These are phyloP conservation scores for Didymella sp. DNA, from an alignment of 2,329 filamentous ascomycete genomes.

Conservation along the genomic window DNA sequence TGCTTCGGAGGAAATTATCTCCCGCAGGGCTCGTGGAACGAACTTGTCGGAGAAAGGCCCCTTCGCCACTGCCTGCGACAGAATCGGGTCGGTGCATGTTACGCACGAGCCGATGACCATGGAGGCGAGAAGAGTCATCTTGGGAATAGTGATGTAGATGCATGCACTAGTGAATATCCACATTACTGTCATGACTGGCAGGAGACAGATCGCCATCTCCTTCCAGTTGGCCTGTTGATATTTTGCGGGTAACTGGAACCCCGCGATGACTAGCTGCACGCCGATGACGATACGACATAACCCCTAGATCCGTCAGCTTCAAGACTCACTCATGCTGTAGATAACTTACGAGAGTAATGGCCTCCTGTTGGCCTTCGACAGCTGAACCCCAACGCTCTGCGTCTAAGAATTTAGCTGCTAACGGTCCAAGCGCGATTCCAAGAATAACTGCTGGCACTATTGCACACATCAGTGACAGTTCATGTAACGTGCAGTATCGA, in stretches of 20 bases:
- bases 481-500: too few relatives aligned
- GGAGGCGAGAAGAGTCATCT: constrained; percentile 57
- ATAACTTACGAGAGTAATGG: constrained; percentile 52
- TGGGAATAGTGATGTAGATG: constrained; percentile 62
- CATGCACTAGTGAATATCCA: constrained; percentile 66
- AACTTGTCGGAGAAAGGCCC: constrained; percentile 69
- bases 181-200: constrained; percentile 68
- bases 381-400: constrained; percentile 49
- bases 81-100: constrained; percentile 67
- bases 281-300: constrained; percentile 67
- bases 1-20: constrained; percentile 68
- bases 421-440: constrained; percentile 63
- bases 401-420: constrained; percentile 62
- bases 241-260: constrained; percentile 66
- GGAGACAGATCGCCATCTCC: constrained; percentile 62
- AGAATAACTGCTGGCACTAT: constrained; percentile 55
- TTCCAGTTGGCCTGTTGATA: constrained; percentile 60
- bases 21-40: constrained; percentile 63
- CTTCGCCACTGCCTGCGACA: constrained; percentile 68
- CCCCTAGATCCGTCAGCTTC: constrained; percentile 41
- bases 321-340: too few relatives aligned
- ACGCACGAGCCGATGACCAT: constrained; percentile 67
- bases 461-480: too few relatives aligned
- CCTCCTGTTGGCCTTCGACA: constrained; percentile 43
- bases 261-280: constrained; percentile 68